Conservation (phyloP, 2,329 filamentous ascomycete genomes). For the Exophiala lecanii-corni region DNA sequence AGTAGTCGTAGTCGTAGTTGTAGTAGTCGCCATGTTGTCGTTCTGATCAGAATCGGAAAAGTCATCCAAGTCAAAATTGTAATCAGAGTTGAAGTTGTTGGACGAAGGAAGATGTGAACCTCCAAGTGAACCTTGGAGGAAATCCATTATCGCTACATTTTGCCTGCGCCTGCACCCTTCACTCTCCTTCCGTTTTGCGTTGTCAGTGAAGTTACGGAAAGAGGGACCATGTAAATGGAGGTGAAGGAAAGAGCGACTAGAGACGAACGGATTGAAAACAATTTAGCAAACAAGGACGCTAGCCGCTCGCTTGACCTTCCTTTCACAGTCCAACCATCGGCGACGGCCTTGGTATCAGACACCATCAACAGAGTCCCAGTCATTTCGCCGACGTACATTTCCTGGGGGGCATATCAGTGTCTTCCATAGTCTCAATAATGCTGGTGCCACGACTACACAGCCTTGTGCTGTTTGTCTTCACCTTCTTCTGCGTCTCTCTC, state of each 20-base stretch:
- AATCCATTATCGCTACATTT: slow-evolving; percentile 21
- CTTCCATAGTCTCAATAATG: no score
- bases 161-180: slow-evolving; percentile 10
- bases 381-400: no score
- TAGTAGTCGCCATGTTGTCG: slow-evolving; percentile 15
- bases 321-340: slow-evolving; percentile 1
- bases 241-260: slow-evolving; percentile 8
- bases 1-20: background rate
- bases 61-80: slow-evolving; percentile 7
- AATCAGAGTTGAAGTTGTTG: background rate
- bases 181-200: background rate
- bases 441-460: slow-evolving; percentile 2
- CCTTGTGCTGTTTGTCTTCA: slow-evolving; percentile 11
- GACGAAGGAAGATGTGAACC: slow-evolving; percentile 6
- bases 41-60: slow-evolving; percentile 9
- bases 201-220: slow-evolving; percentile 3
- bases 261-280: background rate
- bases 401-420: no score
- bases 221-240: slow-evolving; percentile 3
- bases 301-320: slow-evolving; percentile 15
- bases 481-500: slow-evolving; percentile 5
- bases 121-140: slow-evolving; percentile 15
- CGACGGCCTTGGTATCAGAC: no score
- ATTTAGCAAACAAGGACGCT: background rate
- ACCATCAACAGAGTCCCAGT: no score